Evolutionary conservation across 2,329 filamentous ascomycete genomes (phyloP).

Genomic region (Botrytis porri): DNA sequence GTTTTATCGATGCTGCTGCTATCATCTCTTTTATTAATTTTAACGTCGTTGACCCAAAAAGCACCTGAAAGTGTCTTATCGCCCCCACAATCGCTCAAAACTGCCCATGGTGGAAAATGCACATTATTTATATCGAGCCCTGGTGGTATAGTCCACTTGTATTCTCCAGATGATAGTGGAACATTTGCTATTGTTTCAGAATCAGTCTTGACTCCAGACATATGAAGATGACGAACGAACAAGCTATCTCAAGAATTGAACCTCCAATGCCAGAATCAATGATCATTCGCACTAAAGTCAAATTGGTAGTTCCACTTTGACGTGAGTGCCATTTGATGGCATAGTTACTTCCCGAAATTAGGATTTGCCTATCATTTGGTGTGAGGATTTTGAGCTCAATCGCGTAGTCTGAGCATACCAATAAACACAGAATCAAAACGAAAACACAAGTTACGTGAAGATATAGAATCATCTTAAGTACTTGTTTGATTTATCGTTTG

Average conservation of each 20-base stretch:
- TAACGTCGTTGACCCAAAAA: conserved; percentile 17
- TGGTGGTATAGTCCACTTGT: background rate
- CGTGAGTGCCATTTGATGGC: background rate
- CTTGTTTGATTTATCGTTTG: background rate
- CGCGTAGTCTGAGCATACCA: background rate
- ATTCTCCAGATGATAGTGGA: background rate
- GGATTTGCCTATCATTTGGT: conserved; percentile 2
- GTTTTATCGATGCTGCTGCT: background rate
- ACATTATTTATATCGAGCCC: conserved; percentile 18
- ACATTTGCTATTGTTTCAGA: conserved; percentile 4
- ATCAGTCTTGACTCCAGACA: background rate
- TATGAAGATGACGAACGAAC: conserved; percentile 4
- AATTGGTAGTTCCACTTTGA: background rate
- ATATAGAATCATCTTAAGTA: background rate
- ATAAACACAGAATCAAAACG: background rate
- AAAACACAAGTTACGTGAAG: background rate
- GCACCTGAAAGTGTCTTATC: background rate
- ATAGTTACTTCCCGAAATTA: background rate
- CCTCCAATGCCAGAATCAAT: background rate
- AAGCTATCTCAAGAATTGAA: conserved; percentile 4
- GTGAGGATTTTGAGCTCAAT: conserved; percentile 3
- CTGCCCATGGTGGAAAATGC: conserved; percentile 14
- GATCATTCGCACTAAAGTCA: background rate
- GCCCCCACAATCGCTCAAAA: conserved; percentile 1
- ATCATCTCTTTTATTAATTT: background rate